phyloP scores from a whole-genome alignment of 139 green algal genomes.

The Volvox africanus region DNA sequence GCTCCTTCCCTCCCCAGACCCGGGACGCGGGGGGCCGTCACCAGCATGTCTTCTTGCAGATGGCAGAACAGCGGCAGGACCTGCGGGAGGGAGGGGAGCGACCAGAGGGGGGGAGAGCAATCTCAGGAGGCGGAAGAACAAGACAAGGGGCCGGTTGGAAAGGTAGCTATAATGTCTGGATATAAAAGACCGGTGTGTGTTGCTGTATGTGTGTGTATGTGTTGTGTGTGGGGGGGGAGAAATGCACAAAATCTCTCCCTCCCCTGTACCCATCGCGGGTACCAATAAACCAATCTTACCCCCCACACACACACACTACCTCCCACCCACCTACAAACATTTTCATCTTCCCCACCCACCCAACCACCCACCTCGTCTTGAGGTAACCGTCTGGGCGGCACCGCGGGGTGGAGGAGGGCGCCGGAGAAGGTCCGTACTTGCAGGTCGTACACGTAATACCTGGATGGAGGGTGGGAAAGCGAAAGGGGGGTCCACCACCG shows the following conservation, averaged over 20 bases:
- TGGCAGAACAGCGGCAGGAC: neutral
- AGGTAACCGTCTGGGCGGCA: neutral
- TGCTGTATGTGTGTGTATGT: neutral
- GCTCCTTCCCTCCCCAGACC: no score
- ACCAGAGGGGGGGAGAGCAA: neutral
- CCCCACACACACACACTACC: no score
- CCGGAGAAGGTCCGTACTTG: neutral
- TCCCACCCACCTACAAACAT: no score
- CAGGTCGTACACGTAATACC: conserved; percentile 37
- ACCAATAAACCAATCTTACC: no score
- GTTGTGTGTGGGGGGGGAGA: neutral
- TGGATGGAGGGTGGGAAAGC: neutral
- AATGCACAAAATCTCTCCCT: no score
- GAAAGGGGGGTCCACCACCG: neutral
- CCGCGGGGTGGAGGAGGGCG: neutral
- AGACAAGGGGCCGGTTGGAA: neutral
- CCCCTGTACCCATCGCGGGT: no score
- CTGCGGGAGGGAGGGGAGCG: neutral
- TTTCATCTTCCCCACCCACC: neutral
- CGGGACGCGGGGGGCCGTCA: neutral
- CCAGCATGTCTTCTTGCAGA: conserved; percentile 10
- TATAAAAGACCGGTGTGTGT: neutral
- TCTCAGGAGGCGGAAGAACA: neutral
- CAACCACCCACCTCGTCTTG: conserved; percentile 4
- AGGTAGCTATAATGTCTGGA: no score